Percentiles rank a stretch among this genome's conserved stretches.
phyloP scores from a whole-genome alignment of 2,329 filamentous ascomycete genomes.

The Diplodia intermedia region DNA sequence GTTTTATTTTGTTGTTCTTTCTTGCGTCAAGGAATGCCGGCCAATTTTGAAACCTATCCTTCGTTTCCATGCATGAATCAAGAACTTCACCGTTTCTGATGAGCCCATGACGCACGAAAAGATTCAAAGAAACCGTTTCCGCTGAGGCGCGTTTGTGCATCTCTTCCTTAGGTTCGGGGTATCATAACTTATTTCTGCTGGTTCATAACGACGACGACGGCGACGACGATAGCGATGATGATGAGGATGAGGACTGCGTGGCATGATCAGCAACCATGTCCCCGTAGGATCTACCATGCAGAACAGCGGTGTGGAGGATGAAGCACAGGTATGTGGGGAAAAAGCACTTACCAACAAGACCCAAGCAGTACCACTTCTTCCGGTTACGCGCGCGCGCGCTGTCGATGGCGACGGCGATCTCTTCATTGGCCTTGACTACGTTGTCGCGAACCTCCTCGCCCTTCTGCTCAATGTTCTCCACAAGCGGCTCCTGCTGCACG shows the following conservation, averaged over 20 bases:
- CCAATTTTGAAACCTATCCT: slow-evolving; percentile 12
- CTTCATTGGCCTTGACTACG: slow-evolving; percentile 81
- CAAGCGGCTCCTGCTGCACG: slow-evolving; percentile 81
- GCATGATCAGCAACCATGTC: slow-evolving; percentile 30
- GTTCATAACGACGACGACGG: slow-evolving; percentile 46
- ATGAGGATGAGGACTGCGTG: slow-evolving; percentile 43
- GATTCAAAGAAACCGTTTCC: neutral
- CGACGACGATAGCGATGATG: slow-evolving; percentile 48
- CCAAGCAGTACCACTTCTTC: slow-evolving; percentile 98
- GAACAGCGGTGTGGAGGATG: slow-evolving; percentile 7
- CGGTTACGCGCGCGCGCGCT: slow-evolving; percentile 72
- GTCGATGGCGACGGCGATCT: slow-evolving; percentile 80
- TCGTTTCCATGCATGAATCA: slow-evolving; percentile 26
- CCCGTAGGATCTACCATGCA: slow-evolving; percentile 12
- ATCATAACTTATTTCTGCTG: slow-evolving; percentile 36
- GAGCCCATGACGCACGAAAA: slow-evolving; percentile 16
- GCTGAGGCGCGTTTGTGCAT: slow-evolving; percentile 5
- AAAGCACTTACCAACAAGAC: slow-evolving; percentile 60
- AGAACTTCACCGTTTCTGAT: slow-evolving; percentile 28
- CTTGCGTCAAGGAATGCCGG: slow-evolving; percentile 14
- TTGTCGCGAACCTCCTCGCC: slow-evolving; percentile 85
- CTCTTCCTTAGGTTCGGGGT: slow-evolving; percentile 16
- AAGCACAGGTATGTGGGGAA: neutral
- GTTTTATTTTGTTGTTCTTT: slow-evolving; percentile 1
- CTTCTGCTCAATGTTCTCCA: slow-evolving; percentile 83